Evolutionary conservation across 495 filamentous ascomycete species (phyloP).

Genomic region (Hypoxylon fragiforme): DNA sequence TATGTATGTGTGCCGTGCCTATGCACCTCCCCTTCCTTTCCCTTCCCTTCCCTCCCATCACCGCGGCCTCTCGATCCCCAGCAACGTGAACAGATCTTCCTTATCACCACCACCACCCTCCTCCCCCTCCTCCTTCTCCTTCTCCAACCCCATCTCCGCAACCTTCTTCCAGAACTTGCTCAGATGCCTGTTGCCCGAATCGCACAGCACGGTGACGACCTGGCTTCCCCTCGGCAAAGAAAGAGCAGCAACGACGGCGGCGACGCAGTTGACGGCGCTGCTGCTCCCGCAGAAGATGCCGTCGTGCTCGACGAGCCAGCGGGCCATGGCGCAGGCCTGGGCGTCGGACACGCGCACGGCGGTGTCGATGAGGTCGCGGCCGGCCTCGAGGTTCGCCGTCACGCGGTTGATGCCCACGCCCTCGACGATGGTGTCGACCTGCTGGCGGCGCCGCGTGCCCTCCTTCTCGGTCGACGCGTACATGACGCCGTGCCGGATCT

Average conservation of each 20-base stretch:
- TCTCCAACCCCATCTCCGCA: constrained; percentile 67
- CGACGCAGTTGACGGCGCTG: constrained; percentile 94
- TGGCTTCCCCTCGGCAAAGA: constrained; percentile 67
- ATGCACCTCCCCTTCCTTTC: too few species aligned
- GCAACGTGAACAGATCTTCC: constrained; percentile 40
- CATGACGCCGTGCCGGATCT: constrained; percentile 91
- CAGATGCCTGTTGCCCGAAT: constrained; percentile 86
- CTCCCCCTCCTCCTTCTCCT: constrained; percentile 39
- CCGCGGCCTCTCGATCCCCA: constrained; percentile 38
- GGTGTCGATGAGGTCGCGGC: constrained; percentile 81
- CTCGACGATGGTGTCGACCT: constrained; percentile 96
- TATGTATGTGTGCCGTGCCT: neutral
- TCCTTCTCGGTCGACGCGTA: constrained; percentile 86
- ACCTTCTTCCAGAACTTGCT: constrained; percentile 92
- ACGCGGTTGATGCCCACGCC: constrained; percentile 93
- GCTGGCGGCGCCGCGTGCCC: constrained; percentile 81
- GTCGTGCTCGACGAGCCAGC: constrained; percentile 94
- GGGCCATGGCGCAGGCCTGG: constrained; percentile 89
- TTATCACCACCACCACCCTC: too few species aligned
- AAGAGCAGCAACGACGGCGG: constrained; percentile 78
- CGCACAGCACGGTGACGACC: constrained; percentile 90
- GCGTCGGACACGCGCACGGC: constrained; percentile 89
- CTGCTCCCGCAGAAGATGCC: constrained; percentile 94
- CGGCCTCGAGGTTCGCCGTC: constrained; percentile 88
- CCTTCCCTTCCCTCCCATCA: constrained; percentile 5